Evolutionary conservation across 1,139 yeast genomes (phyloP).

Genomic region (Candida freyschussii): DNA sequence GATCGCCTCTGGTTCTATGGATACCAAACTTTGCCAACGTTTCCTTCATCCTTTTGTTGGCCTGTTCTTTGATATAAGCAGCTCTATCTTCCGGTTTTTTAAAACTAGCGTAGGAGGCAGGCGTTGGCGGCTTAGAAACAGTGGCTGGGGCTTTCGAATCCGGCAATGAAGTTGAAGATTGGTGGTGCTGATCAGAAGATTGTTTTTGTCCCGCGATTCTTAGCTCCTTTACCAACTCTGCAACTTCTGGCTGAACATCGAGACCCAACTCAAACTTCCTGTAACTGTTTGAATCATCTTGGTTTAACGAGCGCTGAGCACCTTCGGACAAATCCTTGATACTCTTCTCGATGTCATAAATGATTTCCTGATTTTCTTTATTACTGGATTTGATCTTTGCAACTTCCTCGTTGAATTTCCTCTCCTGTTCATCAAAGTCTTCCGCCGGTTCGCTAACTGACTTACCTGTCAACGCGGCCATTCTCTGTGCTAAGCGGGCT

Average conservation of each 20-base stretch:
- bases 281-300: slow-evolving; percentile 30
- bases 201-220: slow-evolving; percentile 32
- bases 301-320: slow-evolving; percentile 26
- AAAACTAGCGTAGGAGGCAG: slow-evolving; percentile 21
- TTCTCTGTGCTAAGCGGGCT: slow-evolving; percentile 73
- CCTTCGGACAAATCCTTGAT: slow-evolving; percentile 30
- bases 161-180: slow-evolving; percentile 5
- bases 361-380: slow-evolving; percentile 29
- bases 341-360: slow-evolving; percentile 31
- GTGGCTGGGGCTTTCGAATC: slow-evolving; percentile 9
- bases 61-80: slow-evolving; percentile 84
- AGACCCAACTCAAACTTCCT: slow-evolving; percentile 33
- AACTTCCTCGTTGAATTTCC: slow-evolving; percentile 49
- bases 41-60: slow-evolving; percentile 87
- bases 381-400: slow-evolving; percentile 37
- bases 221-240: slow-evolving; percentile 48
- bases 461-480: slow-evolving; percentile 90
- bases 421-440: slow-evolving; percentile 51
- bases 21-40: slow-evolving; percentile 83
- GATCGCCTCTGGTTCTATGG: slow-evolving; percentile 17
- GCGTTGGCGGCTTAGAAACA: slow-evolving; percentile 18
- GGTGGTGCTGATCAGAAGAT: slow-evolving; percentile 6
- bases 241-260: slow-evolving; percentile 37
- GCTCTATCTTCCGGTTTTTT: slow-evolving; percentile 60
- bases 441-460: slow-evolving; percentile 44